Base-by-base conservation (phyloP, 2,329 filamentous ascomycete genomes). In the Botrytis paeoniae region DNA sequence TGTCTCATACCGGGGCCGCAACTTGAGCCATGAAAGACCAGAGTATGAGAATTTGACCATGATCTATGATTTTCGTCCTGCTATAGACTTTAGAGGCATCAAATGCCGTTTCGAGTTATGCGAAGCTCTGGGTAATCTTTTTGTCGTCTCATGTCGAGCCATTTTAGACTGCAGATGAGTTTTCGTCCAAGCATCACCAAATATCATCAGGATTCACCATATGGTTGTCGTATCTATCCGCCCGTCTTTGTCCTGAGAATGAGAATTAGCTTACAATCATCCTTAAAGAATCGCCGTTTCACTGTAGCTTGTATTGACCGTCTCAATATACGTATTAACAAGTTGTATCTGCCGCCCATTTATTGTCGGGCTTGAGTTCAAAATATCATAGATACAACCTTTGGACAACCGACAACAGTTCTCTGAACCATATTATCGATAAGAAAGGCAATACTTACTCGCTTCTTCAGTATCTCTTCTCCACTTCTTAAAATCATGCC, bases 151-250 rank as follows among this genome's bases (percentile, higher is more conserved):
- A 32, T 25, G 0, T 16, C 25, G 9, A 54, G 35, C 37, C 25
- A 22, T 32, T 68, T 1, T 7, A 8, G 16, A n/a, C 48, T 20
- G 18, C 29, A 48, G 12, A 20, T 29, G 16, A 29, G 14, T 39
- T 7, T 20, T 29, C 6, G n/a, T 20, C 6, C 9, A 16, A 10
- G 16, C 1, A 65, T 71, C 20, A 66, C 61, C 69, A 71, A 57
- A 71, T 25, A 32, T 64, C 45, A 25, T 71, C 69, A 4, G 35
- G 25, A 9, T 71, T 32, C 0, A 71, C 69, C 69, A 71, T 54
- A 65, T 71, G 25, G 25, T 61, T 43, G 32, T 71, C 43, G n/a
- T 71, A 71, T 66, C 22, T 71, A 63, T 66, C 69, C 4, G 60
- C 69, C 6, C 69, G 25, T 37, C 43, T 45, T 29, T 39, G 32